A percentile compares a stretch with the other conserved stretches of the same genome.
These are phyloP conservation scores for Nemania abortiva DNA, from an alignment of 2,329 filamentous ascomycete species.

Conservation along the genomic window DNA sequence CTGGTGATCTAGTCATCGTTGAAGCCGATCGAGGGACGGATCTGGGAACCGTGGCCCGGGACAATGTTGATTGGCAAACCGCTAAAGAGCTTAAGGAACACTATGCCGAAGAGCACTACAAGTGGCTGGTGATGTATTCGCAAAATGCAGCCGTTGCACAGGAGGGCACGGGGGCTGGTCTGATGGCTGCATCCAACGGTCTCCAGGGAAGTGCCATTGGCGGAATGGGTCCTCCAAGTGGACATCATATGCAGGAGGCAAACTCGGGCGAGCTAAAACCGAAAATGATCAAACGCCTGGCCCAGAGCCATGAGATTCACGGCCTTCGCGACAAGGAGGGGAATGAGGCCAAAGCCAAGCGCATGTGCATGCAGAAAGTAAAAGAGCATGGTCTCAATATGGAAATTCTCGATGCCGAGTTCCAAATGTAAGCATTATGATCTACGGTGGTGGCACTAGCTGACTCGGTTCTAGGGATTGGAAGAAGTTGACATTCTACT, in stretches of 20 bases:
- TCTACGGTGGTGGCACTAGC: slow-evolving; percentile 25
- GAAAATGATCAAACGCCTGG: slow-evolving; percentile 95
- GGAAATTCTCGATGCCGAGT: slow-evolving; percentile 98
- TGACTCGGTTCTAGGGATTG: slow-evolving; percentile 77
- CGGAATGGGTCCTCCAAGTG: slow-evolving; percentile 80
- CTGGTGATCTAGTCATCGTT: slow-evolving; percentile 94
- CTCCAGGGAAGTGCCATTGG: slow-evolving; percentile 78
- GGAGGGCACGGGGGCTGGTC: slow-evolving; percentile 68
- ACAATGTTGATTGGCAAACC: slow-evolving; percentile 87
- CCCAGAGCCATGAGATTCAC: slow-evolving; percentile 90
- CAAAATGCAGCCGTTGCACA: slow-evolving; percentile 76
- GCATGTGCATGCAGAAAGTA: slow-evolving; percentile 96
- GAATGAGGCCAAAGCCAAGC: slow-evolving; percentile 96
- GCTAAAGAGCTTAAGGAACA: slow-evolving; percentile 92
- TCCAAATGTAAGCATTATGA: slow-evolving; percentile 82
- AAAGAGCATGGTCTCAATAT: slow-evolving; percentile 94
- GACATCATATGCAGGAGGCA: slow-evolving; percentile 79
- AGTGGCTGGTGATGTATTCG: slow-evolving; percentile 99
- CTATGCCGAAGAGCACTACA: slow-evolving; percentile 95
- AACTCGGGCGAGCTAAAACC: slow-evolving; percentile 85
- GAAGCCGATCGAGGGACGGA: slow-evolving; percentile 97
- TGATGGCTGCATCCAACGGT: slow-evolving; percentile 72
- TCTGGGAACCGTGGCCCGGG: slow-evolving; percentile 89
- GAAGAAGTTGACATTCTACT: slow-evolving; percentile 99
- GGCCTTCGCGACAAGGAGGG: slow-evolving; percentile 94